Conservation (phyloP, 129 eudicot species). For the Centrapalus pauciflorus region DNA sequence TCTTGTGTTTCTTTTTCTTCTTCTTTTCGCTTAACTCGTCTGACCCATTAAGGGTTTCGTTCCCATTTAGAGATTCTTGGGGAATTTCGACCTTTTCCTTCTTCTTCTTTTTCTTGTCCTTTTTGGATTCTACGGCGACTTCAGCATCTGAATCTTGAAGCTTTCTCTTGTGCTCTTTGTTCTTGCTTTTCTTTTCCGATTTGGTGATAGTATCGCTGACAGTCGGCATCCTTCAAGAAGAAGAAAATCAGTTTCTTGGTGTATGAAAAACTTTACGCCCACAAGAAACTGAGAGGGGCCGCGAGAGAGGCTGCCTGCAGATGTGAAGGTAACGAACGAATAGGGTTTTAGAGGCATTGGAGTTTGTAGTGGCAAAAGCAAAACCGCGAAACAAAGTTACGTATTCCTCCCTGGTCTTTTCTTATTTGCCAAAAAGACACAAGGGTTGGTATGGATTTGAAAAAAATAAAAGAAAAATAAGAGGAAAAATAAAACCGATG, state of each 20-base stretch:
- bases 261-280: constrained; percentile 2
- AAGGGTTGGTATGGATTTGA: too few species aligned
- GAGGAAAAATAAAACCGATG: too few species aligned
- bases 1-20: constrained; percentile 33
- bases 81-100: constrained; percentile 17
- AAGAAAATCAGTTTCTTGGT: constrained; percentile 13
- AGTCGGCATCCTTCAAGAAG: constrained; percentile 31
- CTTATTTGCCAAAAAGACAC: too few species aligned
- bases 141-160: constrained; percentile 40
- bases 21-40: constrained; percentile 28
- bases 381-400: too few species aligned
- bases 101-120: constrained; percentile 55
- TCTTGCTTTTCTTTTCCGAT: constrained; percentile 47
- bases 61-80: constrained; percentile 14
- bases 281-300: constrained; percentile 17
- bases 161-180: constrained; percentile 56
- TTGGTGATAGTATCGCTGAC: constrained; percentile 18
- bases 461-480: too few species aligned
- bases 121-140: constrained; percentile 24
- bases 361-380: constrained; percentile 12
- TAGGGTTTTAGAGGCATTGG: constrained; percentile 35
- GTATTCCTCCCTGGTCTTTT: constrained; percentile 3
- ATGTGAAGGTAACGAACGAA: not conserved
- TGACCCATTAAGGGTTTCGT: constrained; percentile 24
- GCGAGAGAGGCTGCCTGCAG: constrained; percentile 2